Base-by-base conservation (phyloP, 768 basidiomycete genomes). In the Pulveroboletus sp. region DNA sequence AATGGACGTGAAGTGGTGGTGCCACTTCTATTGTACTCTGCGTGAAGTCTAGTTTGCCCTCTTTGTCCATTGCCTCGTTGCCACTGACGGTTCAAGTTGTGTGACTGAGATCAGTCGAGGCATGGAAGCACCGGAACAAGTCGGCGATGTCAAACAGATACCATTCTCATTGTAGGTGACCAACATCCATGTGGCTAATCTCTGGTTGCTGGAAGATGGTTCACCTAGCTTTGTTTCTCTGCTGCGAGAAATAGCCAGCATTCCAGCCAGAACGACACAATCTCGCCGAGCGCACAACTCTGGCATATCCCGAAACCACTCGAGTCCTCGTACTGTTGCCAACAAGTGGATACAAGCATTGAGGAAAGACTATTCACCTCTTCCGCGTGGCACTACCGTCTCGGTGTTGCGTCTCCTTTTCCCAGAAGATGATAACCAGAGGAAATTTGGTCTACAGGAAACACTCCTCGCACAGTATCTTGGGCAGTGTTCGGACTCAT, bases 401-500 rank as follows among this genome's bases (percentile, higher is more conserved):
- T 75, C 76, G 6, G 67, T 90, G 25, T 84, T 94, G 58, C 79
- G 82, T 7, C 66, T 93, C 5, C 69, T 95, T n/a, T 94, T 94
- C 60, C 92, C 94, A 0, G 84, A 94, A 51, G 82, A 90, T 48
- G 90, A 94, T 51, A 58, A 70, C 1, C 66, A 76, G 14, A 74
- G 94, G 20, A 81, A 81, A 63, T 94, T 85, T 57, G 80, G 81
- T 29, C 72, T 93, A 60, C 80, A 87, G 62, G 90, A 93, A 69
- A 68, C 72, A 13, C 75, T 68, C 29, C 73, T 94, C 17, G 75
- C 77, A 1, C 62, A 68, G 11, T 64, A 74, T 24, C 70, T 94
- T 0, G 72, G 73, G 2, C 70, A 80, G 17, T 72, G 73, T 36
- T 72, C 79, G 49, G 75, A 76, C 39, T 58, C 78, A 27, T 71